A percentile compares a stretch with the other conserved stretches of the same genome.
phyloP scores from a whole-genome alignment of 495 filamentous ascomycete genomes.

The Trichoderma virens region DNA sequence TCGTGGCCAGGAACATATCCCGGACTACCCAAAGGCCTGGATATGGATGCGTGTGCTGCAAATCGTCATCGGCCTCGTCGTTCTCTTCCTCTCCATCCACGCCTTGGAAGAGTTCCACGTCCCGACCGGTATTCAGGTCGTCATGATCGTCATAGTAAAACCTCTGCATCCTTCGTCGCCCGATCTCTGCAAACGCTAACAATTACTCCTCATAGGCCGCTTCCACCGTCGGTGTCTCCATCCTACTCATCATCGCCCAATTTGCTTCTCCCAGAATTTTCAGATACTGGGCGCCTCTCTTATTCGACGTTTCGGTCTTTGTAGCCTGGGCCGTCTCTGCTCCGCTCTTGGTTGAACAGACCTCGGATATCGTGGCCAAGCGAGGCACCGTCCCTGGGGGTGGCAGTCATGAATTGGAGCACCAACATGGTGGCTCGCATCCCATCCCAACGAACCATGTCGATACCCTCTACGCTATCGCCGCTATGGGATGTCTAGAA shows the following conservation, averaged over 20 bases:
- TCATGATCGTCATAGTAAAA: conserved; percentile 28
- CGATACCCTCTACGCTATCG: conserved; percentile 19
- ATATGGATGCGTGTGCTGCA: conserved; percentile 56
- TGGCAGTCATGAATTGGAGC: too few relatives aligned
- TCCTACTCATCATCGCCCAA: conserved; percentile 34
- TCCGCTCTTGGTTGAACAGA: conserved; percentile 24
- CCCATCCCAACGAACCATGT: conserved; percentile 12
- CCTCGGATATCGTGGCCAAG: too few relatives aligned
- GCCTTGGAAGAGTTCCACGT: conserved; percentile 31
- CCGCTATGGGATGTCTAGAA: conserved; percentile 33
- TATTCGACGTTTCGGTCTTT: conserved; percentile 35
- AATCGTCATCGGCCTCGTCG: conserved; percentile 52
- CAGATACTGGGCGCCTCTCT: conserved; percentile 44
- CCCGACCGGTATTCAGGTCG: conserved; percentile 27
- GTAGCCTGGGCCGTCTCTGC: conserved; percentile 41
- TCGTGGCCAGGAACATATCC: conserved; percentile 35
- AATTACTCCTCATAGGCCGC: background rate
- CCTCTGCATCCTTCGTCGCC: background rate
- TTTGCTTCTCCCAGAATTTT: conserved; percentile 25
- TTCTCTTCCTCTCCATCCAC: conserved; percentile 62
- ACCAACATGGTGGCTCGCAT: background rate
- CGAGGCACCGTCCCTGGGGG: too few relatives aligned
- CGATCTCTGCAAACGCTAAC: too few relatives aligned
- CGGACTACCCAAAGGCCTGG: conserved; percentile 37
- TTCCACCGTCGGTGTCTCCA: conserved; percentile 11